phyloP scores from a whole-genome alignment of 345 rosid genomes.

The Chamaenerion angustifolium region DNA sequence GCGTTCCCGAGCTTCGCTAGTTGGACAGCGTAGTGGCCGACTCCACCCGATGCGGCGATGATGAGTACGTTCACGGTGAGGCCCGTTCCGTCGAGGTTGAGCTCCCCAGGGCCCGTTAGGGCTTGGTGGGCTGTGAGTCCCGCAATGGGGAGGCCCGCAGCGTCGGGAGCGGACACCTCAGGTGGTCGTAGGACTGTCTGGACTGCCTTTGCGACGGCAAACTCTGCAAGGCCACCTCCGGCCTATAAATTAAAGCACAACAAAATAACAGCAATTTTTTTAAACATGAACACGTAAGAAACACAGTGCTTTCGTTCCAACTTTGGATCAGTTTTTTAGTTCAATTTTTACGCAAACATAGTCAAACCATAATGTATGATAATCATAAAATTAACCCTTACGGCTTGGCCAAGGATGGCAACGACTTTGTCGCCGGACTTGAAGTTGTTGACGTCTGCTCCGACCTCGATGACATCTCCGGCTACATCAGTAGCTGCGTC shows the following conservation, averaged over 20 bases:
- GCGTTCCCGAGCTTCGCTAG: constrained; percentile 16
- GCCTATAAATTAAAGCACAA: constrained; percentile 4
- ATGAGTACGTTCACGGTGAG: constrained; percentile 11
- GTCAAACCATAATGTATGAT: too few relatives aligned
- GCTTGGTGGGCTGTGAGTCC: constrained; percentile 17
- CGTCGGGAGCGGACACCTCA: constrained; percentile 13
- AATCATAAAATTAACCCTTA: too few relatives aligned
- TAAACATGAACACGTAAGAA: too few relatives aligned
- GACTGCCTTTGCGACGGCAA: constrained; percentile 2
- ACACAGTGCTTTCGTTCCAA: too few relatives aligned
- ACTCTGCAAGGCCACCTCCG: constrained; percentile 18
- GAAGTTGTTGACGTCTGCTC: constrained; percentile 17
- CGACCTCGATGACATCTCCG: constrained; percentile 25
- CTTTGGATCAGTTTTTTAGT: too few relatives aligned
- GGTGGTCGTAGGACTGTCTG: constrained; percentile 14
- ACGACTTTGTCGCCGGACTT: constrained; percentile 24
- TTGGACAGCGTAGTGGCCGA: constrained; percentile 15
- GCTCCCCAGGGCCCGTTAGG: constrained; percentile 11
- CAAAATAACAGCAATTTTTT: too few relatives aligned
- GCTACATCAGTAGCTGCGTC: constrained; percentile 21
- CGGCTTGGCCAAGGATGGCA: constrained; percentile 12
- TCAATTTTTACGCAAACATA: too few relatives aligned
- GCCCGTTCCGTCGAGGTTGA: constrained; percentile 13
- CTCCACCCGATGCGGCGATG: constrained; percentile 18
- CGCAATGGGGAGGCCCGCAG: constrained; percentile 14